Evolutionary conservation across 345 rosid species (phyloP).

Genomic region (Stellera chamaejasme): DNA sequence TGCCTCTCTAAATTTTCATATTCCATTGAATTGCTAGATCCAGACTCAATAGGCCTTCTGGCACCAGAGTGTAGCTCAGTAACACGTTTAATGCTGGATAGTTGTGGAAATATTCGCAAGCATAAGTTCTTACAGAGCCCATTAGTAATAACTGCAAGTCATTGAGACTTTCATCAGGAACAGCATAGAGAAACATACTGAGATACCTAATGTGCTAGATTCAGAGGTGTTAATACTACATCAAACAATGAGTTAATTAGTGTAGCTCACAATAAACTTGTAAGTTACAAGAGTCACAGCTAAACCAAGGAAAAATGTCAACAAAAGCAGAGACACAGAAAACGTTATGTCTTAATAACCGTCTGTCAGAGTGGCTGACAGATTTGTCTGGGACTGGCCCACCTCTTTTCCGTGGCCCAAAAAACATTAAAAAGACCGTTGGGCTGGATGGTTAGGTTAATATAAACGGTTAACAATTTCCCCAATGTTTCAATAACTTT

Average conservation of each 20-base stretch:
- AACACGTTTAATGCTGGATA: constrained; percentile 39
- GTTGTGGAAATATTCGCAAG: constrained; percentile 54
- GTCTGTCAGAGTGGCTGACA: no score
- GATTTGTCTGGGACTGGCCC: no score
- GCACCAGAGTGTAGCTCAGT: constrained; percentile 18
- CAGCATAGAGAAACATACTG: neutral
- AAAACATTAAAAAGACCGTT: no score
- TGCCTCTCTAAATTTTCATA: constrained; percentile 45
- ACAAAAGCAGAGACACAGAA: neutral
- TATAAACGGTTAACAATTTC: no score
- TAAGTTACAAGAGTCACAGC: neutral
- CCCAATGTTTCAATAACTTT: no score
- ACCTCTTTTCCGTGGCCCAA: no score
- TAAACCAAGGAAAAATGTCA: neutral
- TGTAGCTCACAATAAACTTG: no score
- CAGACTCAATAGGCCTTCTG: constrained; percentile 33
- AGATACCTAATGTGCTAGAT: neutral
- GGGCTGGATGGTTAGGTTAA: no score
- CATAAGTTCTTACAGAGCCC: constrained; percentile 63
- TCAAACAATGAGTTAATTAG: no score
- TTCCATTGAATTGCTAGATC: constrained; percentile 36
- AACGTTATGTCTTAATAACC: no score
- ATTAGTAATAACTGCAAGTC: constrained; percentile 44
- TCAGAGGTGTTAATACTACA: no score
- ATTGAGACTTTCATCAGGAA: constrained; percentile 1